These are phyloP conservation scores for Alisma plantagoaquatica DNA, from an alignment of 106 monocot genomes.

Conservation along the genomic window DNA sequence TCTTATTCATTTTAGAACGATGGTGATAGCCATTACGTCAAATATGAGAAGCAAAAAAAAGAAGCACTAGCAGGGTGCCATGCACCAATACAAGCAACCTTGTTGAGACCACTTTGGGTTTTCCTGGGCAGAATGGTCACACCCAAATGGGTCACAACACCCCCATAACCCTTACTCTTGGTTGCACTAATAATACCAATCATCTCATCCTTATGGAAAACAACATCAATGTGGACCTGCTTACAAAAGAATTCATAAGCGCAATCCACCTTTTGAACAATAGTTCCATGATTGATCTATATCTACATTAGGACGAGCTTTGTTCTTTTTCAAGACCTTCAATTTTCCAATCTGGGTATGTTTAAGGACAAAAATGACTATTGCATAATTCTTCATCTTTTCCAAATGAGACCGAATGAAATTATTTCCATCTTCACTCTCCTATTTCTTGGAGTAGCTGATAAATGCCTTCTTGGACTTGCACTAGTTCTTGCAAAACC, in stretches of 20 bases:
- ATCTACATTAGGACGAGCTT: conserved; percentile 3
- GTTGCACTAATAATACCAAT: conserved; percentile 13
- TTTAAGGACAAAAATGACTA: conserved; percentile 38
- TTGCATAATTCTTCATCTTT: conserved; percentile 74
- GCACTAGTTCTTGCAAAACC: conserved; percentile 90
- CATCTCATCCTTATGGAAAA: conserved; percentile 8
- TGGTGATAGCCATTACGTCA: conserved; percentile 7
- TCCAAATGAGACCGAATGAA: conserved; percentile 56
- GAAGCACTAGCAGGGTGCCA: conserved; percentile 16
- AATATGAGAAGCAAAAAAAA: background rate
- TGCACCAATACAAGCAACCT: conserved; percentile 17
- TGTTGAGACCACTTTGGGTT: conserved; percentile 7
- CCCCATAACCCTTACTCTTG: conserved; percentile 9
- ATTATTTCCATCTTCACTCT: conserved; percentile 58
- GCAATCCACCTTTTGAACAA: background rate
- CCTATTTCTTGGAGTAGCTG: conserved; percentile 68
- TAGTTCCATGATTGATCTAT: background rate
- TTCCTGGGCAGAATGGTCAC: too few species aligned
- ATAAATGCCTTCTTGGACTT: conserved; percentile 83
- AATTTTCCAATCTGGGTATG: background rate
- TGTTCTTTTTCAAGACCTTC: conserved; percentile 2
- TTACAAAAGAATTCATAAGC: conserved; percentile 1
- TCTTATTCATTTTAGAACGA: conserved; percentile 12
- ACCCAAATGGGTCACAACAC: conserved; percentile 9
- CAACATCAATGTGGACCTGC: background rate